Conservation (phyloP, 768 basidiomycete genomes). For the Rhizopogon salebrosus region DNA sequence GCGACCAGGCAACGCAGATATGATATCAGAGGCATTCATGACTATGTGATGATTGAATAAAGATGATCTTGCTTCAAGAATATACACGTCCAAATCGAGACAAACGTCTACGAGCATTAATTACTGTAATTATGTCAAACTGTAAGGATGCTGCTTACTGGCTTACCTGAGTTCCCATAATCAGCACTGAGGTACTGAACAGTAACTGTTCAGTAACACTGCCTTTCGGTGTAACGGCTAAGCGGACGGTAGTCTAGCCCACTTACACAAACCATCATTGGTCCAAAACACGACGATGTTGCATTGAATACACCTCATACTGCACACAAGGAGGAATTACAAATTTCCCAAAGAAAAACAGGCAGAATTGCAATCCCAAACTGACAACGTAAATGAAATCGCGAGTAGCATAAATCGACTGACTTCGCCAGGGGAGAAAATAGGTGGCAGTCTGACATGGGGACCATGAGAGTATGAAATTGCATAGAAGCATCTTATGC, state of each 20-base stretch:
- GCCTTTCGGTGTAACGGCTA: too few relatives aligned
- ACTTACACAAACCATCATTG: too few relatives aligned
- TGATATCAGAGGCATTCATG: slow-evolving; percentile 38
- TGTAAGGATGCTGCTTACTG: too few relatives aligned
- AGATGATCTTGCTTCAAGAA: too few relatives aligned
- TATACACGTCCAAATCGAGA: neutral
- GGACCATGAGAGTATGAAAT: neutral
- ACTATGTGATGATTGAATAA: neutral
- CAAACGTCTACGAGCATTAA: neutral
- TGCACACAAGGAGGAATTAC: neutral
- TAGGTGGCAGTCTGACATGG: neutral
- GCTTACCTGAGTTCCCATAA: too few relatives aligned
- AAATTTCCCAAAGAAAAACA: neutral
- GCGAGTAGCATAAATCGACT: neutral
- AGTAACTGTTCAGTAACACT: too few relatives aligned
- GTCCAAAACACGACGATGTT: too few relatives aligned
- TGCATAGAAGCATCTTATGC: slow-evolving; percentile 37
- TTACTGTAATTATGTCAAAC: too few relatives aligned
- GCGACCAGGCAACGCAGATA: slow-evolving; percentile 45
- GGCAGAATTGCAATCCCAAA: neutral
- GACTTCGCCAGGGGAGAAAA: neutral
- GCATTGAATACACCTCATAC: too few relatives aligned
- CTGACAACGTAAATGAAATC: neutral
- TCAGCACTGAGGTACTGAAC: too few relatives aligned
- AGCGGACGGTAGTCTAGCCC: too few relatives aligned